A percentile compares a stretch with the other conserved stretches of the same genome.
Evolutionary conservation across 805 yeast species (phyloP).

Genomic region (Zygosaccharomyces bailii): DNA sequence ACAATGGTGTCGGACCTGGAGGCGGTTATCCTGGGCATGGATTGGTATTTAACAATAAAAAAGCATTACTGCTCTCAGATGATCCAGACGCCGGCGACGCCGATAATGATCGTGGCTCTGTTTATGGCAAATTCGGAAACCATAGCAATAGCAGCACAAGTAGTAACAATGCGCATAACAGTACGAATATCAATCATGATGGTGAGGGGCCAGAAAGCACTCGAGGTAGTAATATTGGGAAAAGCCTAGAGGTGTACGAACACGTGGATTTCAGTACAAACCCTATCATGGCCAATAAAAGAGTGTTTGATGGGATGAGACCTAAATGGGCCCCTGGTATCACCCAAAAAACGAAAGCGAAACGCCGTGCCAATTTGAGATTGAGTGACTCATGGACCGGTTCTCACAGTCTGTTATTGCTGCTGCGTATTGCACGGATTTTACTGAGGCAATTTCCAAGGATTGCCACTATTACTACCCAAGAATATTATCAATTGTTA

Average conservation of each 20-base stretch:
- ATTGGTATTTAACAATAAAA: neutral
- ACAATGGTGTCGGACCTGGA: constrained; percentile 11
- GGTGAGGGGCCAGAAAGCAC: constrained; percentile 9
- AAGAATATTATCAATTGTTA: constrained; percentile 22
- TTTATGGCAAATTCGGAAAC: constrained; percentile 7
- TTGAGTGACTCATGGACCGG: constrained; percentile 29
- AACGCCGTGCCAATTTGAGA: constrained; percentile 16
- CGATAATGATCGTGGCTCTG: neutral
- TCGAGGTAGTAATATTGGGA: constrained; percentile 10
- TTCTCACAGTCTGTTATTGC: constrained; percentile 18
- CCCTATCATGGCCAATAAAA: constrained; percentile 18
- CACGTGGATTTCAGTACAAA: constrained; percentile 24
- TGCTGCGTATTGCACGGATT: constrained; percentile 22
- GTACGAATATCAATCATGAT: constrained; percentile 1
- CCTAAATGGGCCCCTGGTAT: constrained; percentile 33
- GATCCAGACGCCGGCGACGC: neutral
- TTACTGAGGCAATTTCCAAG: constrained; percentile 26
- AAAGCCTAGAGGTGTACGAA: constrained; percentile 25
- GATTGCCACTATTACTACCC: constrained; percentile 24
- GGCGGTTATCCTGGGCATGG: constrained; percentile 4
- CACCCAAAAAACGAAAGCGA: constrained; percentile 23
- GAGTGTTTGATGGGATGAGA: constrained; percentile 20
- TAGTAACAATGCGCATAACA: constrained; percentile 12
- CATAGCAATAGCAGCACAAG: constrained; percentile 10
- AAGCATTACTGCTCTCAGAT: neutral